These are phyloP conservation scores for Cubamyces sp. DNA, from an alignment of 768 basidiomycete genomes.

Conservation along the genomic window DNA sequence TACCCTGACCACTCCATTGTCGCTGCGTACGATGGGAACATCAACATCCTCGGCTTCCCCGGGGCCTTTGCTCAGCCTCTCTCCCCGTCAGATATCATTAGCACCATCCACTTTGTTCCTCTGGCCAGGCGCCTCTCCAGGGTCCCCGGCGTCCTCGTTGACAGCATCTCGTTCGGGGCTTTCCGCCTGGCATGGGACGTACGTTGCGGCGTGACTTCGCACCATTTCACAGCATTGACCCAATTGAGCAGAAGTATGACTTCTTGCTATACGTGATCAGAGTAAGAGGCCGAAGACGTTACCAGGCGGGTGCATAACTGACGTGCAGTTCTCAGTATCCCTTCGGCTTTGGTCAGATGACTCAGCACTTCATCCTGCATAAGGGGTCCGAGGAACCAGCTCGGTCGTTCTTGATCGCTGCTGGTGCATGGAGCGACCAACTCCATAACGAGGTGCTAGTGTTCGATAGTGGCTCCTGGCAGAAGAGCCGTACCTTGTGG, in stretches of 20 bases:
- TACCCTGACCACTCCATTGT: conserved; percentile 69
- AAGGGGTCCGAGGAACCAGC: conserved; percentile 58
- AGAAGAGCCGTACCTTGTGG: conserved; percentile 66
- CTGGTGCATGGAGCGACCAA: conserved; percentile 54
- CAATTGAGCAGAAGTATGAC: conserved; percentile 48
- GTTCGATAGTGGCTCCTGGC: conserved; percentile 73
- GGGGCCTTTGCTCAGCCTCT: conserved; percentile 49
- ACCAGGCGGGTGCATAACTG: neutral
- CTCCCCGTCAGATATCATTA: conserved; percentile 53
- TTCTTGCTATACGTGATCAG: conserved; percentile 57
- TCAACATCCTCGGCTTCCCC: conserved; percentile 58
- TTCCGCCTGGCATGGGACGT: conserved; percentile 66
- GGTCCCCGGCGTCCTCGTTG: conserved; percentile 56
- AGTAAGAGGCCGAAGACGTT: conserved; percentile 37
- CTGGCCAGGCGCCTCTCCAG: conserved; percentile 45
- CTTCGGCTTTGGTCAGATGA: conserved; percentile 26
- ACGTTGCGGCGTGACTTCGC: conserved; percentile 28
- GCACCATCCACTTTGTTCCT: conserved; percentile 52
- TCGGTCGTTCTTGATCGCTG: conserved; percentile 54
- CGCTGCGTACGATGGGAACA: conserved; percentile 47
- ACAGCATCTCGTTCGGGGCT: conserved; percentile 55
- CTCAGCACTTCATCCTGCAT: conserved; percentile 58
- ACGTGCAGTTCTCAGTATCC: conserved; percentile 35
- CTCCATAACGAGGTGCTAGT: conserved; percentile 78
- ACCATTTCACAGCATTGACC: neutral